These are phyloP conservation scores for Pogostemon cablin DNA, from an alignment of 257 asterid species.

Conservation along the genomic window DNA sequence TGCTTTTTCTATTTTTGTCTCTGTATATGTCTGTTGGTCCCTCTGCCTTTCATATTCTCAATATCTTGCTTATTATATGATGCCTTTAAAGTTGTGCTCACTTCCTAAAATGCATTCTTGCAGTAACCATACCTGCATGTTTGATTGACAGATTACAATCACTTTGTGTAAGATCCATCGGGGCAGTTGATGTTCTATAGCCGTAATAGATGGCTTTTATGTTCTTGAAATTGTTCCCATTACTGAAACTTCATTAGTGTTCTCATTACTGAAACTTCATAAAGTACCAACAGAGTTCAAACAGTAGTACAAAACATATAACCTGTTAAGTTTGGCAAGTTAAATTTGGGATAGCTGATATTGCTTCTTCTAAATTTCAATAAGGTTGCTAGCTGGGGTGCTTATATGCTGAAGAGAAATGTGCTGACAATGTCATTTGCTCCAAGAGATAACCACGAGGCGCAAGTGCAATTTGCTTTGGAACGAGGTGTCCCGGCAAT, in stretches of 20 bases:
- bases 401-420: conserved; percentile 83
- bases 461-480: conserved; percentile 93
- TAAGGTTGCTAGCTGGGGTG: conserved; percentile 98
- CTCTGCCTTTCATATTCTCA: not conserved
- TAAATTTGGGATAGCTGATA: not conserved
- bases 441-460: conserved; percentile 94
- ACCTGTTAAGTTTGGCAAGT: not conserved
- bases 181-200: no score
- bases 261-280: no score
- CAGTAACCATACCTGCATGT: not conserved
- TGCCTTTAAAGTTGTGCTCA: not conserved
- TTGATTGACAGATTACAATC: not conserved
- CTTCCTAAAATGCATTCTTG: not conserved
- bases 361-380: conserved; percentile 4
- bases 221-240: no score
- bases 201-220: no score
- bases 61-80: no score
- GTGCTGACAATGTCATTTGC: conserved; percentile 89
- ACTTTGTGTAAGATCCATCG: no score
- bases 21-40: not conserved
- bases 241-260: no score
- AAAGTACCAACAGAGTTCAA: not conserved
- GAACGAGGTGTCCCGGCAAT: conserved; percentile 95
- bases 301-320: not conserved
- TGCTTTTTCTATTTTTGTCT: conserved; percentile 1